phyloP scores from a whole-genome alignment of 2,329 filamentous ascomycete genomes.

The Xylariales sp. region DNA sequence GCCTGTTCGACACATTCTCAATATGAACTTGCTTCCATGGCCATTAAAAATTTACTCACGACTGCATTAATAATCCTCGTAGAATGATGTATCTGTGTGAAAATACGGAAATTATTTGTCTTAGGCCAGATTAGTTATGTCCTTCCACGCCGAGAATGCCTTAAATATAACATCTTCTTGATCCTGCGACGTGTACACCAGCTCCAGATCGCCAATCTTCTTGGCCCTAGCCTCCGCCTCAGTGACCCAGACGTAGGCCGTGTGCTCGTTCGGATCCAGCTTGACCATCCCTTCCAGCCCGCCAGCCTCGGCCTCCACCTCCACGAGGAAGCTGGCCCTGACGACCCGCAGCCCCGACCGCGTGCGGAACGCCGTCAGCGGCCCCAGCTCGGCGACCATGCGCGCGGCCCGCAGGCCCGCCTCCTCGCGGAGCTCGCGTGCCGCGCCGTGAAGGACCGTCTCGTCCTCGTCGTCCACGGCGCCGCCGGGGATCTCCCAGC shows the following conservation, averaged over 20 bases:
- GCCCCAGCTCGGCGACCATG: conserved; percentile 10
- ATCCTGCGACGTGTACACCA: conserved; percentile 18
- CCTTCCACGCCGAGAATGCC: conserved; percentile 17
- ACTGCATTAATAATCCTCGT: too few relatives aligned
- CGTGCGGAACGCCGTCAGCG: conserved; percentile 12
- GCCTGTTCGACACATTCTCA: too few relatives aligned
- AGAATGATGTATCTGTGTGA: too few relatives aligned
- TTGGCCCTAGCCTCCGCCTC: conserved; percentile 22
- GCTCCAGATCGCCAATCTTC: conserved; percentile 14
- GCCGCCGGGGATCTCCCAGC: conserved; percentile 39
- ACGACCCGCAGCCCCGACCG: conserved; percentile 14
- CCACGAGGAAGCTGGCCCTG: conserved; percentile 23
- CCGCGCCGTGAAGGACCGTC: conserved; percentile 30
- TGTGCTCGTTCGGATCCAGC: conserved; percentile 27
- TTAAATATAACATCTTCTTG: conserved; percentile 17
- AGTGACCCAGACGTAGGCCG: conserved; percentile 25
- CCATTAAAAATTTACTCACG: too few relatives aligned
- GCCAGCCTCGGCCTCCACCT: conserved; percentile 15
- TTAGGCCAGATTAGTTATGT: not conserved
- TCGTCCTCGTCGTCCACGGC: conserved; percentile 30
- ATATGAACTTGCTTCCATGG: too few relatives aligned
- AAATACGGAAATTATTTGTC: not conserved
- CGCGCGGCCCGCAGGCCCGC: conserved; percentile 23
- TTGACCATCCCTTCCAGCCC: conserved; percentile 12
- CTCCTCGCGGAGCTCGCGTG: conserved; percentile 38